These are phyloP conservation scores for Achaetomium macrosporum DNA, from an alignment of 2,329 filamentous ascomycete genomes.

Conservation along the genomic window DNA sequence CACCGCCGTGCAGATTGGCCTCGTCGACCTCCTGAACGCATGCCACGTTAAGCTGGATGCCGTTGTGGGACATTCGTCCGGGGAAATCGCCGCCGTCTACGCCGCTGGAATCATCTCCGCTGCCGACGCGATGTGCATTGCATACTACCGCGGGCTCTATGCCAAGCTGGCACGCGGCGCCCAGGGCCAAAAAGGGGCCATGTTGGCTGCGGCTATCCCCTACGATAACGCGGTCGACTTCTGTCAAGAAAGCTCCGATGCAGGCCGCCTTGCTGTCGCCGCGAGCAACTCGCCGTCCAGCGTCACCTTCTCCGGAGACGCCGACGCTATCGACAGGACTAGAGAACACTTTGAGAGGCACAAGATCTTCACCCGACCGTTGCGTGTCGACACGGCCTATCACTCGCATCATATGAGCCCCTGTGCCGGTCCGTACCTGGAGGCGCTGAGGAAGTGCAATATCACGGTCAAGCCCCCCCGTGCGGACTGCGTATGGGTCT, in stretches of 20 bases:
- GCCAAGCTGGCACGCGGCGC: slow-evolving; percentile 7
- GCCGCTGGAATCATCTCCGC: slow-evolving; percentile 39
- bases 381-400: slow-evolving; percentile 28
- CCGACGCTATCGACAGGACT: slow-evolving; percentile 13
- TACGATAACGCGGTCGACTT: slow-evolving; percentile 32
- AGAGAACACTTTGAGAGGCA: slow-evolving; percentile 15
- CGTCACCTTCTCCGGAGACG: slow-evolving; percentile 34
- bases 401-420: slow-evolving; percentile 29
- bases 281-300: slow-evolving; percentile 33
- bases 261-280: slow-evolving; percentile 28
- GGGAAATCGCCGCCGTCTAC: slow-evolving; percentile 47
- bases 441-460: not conserved
- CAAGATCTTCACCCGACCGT: slow-evolving; percentile 15
- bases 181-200: slow-evolving; percentile 32
- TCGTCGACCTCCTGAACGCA: slow-evolving; percentile 34
- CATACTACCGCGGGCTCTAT: slow-evolving; percentile 41
- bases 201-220: slow-evolving; percentile 42
- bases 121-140: slow-evolving; percentile 38
- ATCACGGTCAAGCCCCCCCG: slow-evolving; percentile 19
- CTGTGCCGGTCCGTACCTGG: slow-evolving; percentile 19
- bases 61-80: slow-evolving; percentile 44
- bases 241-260: slow-evolving; percentile 1
- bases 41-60: slow-evolving; percentile 30
- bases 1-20: slow-evolving; percentile 35
- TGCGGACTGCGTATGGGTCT: slow-evolving; percentile 4